phyloP scores from a whole-genome alignment of 306 rosid species.

The Rosa multiflora region DNA sequence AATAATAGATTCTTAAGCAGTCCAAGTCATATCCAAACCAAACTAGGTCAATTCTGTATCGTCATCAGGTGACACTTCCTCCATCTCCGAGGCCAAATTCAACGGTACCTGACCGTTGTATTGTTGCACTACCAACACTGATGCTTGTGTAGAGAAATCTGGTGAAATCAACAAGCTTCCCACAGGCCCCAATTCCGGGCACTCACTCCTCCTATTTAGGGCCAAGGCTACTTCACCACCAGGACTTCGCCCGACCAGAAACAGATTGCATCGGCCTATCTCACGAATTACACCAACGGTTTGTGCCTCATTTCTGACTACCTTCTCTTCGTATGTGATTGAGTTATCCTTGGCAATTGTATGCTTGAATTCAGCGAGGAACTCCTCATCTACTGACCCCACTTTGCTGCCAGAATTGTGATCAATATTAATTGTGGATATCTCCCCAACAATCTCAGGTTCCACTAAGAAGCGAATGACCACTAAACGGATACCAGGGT shows the following conservation, averaged over 20 bases:
- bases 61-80: slow-evolving; percentile 16
- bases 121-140: slow-evolving; percentile 56
- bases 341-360: slow-evolving; percentile 40
- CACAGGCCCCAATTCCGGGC: slow-evolving; percentile 48
- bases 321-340: slow-evolving; percentile 44
- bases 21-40: neutral
- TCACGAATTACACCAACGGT: slow-evolving; percentile 36
- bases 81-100: slow-evolving; percentile 20
- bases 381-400: slow-evolving; percentile 43
- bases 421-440: slow-evolving; percentile 34
- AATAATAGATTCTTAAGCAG: neutral
- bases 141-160: slow-evolving; percentile 47
- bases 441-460: slow-evolving; percentile 35
- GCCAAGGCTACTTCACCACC: slow-evolving; percentile 17
- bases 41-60: neutral
- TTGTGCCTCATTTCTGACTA: slow-evolving; percentile 35
- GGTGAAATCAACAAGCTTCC: slow-evolving; percentile 60
- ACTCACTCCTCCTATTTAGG: slow-evolving; percentile 27
- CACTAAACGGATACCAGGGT: slow-evolving; percentile 70
- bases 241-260: slow-evolving; percentile 54
- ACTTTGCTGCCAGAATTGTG: slow-evolving; percentile 20
- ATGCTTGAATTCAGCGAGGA: slow-evolving; percentile 43
- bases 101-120: slow-evolving; percentile 18
- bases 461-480: slow-evolving; percentile 52
- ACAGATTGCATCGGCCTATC: slow-evolving; percentile 45